Conservation (phyloP, 2,329 filamentous ascomycete species). For the Microthyrium microscopicum region DNA sequence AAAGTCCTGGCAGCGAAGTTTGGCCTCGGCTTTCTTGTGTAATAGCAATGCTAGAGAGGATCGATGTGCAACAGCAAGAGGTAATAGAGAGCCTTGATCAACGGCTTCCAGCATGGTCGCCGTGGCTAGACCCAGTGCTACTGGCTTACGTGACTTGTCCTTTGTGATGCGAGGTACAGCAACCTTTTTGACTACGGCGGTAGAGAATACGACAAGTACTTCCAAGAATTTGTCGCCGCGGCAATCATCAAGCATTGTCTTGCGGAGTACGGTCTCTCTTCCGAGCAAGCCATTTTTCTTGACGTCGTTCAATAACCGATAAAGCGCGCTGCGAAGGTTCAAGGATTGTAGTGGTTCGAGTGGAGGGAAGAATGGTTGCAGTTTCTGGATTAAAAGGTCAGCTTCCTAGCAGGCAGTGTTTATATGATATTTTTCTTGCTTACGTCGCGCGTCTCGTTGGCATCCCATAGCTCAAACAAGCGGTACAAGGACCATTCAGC, state of each 20-base stretch:
- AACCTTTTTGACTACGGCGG: conserved; percentile 58
- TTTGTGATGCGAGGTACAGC: conserved; percentile 21
- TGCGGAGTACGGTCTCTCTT: conserved; percentile 64
- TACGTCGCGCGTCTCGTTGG: conserved; percentile 57
- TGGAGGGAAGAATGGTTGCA: conserved; percentile 80
- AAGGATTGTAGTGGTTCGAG: conserved; percentile 79
- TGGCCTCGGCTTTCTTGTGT: conserved; percentile 41
- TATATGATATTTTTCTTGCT: conserved; percentile 9
- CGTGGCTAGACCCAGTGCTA: conserved; percentile 37
- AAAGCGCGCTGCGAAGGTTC: conserved; percentile 71
- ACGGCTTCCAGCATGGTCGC: conserved; percentile 16
- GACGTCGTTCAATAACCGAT: conserved; percentile 62
- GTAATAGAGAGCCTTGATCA: conserved; percentile 32
- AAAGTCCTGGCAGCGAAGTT: conserved; percentile 45
- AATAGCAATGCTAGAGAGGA: conserved; percentile 45
- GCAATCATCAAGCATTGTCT: conserved; percentile 95
- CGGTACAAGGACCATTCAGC: conserved; percentile 88
- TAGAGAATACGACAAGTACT: conserved; percentile 68
- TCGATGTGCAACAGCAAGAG: conserved; percentile 58
- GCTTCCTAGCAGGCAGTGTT: background rate
- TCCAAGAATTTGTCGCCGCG: conserved; percentile 84
- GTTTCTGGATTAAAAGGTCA: conserved; percentile 43
- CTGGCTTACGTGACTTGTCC: conserved; percentile 12
- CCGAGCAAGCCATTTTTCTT: conserved; percentile 80
- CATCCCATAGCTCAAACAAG: conserved; percentile 72